phyloP scores from a whole-genome alignment of 352 stramenopile species.

The Phytopythium chamaehyphon region DNA sequence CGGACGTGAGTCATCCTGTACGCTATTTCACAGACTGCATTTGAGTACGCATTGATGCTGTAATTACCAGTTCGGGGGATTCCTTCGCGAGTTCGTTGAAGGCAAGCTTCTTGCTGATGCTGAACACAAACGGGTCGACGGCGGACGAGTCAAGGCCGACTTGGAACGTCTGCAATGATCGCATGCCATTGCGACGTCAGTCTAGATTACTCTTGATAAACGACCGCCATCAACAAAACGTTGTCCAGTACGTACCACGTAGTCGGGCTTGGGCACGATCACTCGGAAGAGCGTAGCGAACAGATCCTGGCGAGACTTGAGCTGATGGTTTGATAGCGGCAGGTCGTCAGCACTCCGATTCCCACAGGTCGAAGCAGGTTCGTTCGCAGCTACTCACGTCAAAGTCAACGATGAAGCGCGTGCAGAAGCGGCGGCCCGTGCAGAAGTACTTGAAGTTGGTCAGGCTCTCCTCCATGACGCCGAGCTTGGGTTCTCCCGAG shows the following conservation, averaged over 20 bases:
- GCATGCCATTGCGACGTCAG: neutral
- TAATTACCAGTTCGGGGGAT: constrained; percentile 63
- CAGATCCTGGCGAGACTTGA: constrained; percentile 58
- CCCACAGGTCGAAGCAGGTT: neutral
- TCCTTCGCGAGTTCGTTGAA: constrained; percentile 65
- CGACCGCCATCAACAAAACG: neutral
- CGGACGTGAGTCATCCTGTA: neutral
- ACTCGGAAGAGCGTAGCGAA: constrained; percentile 50
- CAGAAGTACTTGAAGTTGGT: constrained; percentile 87
- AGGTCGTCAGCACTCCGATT: neutral
- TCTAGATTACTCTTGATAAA: too few species aligned
- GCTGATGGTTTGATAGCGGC: constrained; percentile 13
- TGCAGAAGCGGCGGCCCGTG: constrained; percentile 74
- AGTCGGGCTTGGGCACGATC: constrained; percentile 43
- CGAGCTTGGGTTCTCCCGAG: constrained; percentile 50
- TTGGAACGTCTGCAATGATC: constrained; percentile 56
- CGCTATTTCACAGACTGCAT: neutral
- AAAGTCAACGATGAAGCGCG: constrained; percentile 62
- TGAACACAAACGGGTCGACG: constrained; percentile 68
- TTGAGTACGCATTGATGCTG: neutral
- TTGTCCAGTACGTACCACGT: constrained; percentile 35
- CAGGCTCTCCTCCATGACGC: constrained; percentile 64
- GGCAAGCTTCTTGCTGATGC: constrained; percentile 67
- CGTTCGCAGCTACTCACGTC: constrained; percentile 22
- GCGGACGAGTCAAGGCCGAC: constrained; percentile 53